Base-by-base conservation (phyloP, 1,139 yeast species). In the Suhomyces taliae region DNA sequence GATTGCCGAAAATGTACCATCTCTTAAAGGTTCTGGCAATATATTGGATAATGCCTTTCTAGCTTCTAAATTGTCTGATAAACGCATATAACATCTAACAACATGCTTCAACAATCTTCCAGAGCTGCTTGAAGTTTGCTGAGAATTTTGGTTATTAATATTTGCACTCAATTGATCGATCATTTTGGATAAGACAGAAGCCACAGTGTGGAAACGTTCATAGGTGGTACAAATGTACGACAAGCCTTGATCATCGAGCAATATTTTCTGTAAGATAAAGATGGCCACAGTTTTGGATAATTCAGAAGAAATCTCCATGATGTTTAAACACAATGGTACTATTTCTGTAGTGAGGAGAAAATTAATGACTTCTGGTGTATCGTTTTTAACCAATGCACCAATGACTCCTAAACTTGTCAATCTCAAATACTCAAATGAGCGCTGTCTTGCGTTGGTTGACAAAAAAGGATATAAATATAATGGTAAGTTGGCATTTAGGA, bases 381-480 rank as follows among this genome's bases (percentile, higher is more conserved):
- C 99, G 65, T 91, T 91, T 60, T 93, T 93, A 29, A 93, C 99
- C 50, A 93, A 73, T 0, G 99, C 99, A 14, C 99, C 99, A 64
- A 93, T 89, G 6, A 93, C 98, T 34, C 99, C 99, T 51, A 93
- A 79, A 48, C 96, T 87, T 1, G 99, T 93, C 52, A 93, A 76
- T 54, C 99, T 78, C 58, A 93, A 76, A 65, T 93, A 93, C 67
- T 93, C 99, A 70, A 91, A 93, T 10, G 97, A 89, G 56, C 97
- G 78, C 56, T 90, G 91, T 62, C 93, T 86, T 37, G 96, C 89
- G 53, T 89, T 88, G 6, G 98, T 91, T 58, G 90, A 90, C 62
- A 93, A 77, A 60, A 93, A 93, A 24, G 99, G 99, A 66, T 93
- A 93, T 51, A 93, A 75, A 61, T 90, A 93, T 47, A 93, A 75